These are phyloP conservation scores for Hypomyces rosellus DNA, from an alignment of 2,329 filamentous ascomycete genomes.

Conservation along the genomic window DNA sequence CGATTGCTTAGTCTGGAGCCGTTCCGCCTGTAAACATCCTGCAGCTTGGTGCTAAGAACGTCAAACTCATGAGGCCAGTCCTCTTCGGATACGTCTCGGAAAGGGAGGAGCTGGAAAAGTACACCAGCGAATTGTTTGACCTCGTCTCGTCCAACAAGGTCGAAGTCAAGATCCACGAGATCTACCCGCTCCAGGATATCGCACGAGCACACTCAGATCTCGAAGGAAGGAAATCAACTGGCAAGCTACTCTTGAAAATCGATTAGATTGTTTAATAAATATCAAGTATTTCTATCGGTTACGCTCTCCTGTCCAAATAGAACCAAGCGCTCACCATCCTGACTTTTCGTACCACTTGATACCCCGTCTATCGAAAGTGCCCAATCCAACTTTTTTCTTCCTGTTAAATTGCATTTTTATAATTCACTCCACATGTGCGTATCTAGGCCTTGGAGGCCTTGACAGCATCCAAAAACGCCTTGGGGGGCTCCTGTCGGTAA, in stretches of 20 bases:
- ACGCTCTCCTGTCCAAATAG: constrained; percentile 7
- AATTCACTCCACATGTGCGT: neutral
- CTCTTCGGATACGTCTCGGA: constrained; percentile 65
- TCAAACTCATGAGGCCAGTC: constrained; percentile 68
- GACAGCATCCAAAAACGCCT: constrained; percentile 64
- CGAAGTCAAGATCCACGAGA: constrained; percentile 66
- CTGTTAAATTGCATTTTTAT: neutral
- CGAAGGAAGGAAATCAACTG: constrained; percentile 74
- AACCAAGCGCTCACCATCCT: neutral
- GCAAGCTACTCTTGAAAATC: constrained; percentile 71
- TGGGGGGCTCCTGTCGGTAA: constrained; percentile 85
- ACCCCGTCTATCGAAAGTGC: constrained; percentile 7
- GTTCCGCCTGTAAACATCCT: constrained; percentile 59
- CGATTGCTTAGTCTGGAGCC: constrained; percentile 48
- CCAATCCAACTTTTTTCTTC: constrained; percentile 7
- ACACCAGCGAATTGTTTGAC: constrained; percentile 65
- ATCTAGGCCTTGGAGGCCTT: constrained; percentile 34
- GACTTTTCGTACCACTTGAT: constrained; percentile 1
- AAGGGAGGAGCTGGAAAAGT: constrained; percentile 64
- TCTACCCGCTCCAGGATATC: constrained; percentile 70
- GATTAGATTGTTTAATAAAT: constrained; percentile 10
- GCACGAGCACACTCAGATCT: constrained; percentile 69
- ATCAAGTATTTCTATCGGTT: constrained; percentile 1
- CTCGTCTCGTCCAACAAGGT: constrained; percentile 64
- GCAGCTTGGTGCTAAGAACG: constrained; percentile 64